Evolutionary conservation across 768 basidiomycete genomes (phyloP), one percentile per base, ranked within the genome.

Genomic region (Pisolithus orientalis): DNA sequence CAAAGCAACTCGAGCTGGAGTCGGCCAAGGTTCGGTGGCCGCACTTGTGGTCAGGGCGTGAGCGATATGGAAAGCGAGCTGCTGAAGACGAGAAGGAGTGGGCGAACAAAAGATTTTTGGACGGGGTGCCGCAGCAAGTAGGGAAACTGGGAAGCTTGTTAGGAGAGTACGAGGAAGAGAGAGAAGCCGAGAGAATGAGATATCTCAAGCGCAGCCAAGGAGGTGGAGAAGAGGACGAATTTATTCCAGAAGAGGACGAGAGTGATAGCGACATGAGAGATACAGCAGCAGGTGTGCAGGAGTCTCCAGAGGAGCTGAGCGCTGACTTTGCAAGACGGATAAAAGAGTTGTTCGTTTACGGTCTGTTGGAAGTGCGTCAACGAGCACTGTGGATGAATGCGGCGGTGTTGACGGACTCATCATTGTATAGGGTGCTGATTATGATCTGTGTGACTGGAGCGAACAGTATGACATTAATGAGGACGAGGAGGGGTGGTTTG

Each of bases 401-500:
- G 16, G 40, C 21, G 16, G 28, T 42, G n/a, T 44, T 51, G 49
- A 55, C 47, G 46, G 39, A 44, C 47, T 50, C 21, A 49, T 38
- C 29, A 29, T 31, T 40, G 43, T 49, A 24, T 62, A 90, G 87
- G 73, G 76, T 5, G 76, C 84, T 31, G 79, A 88, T 57, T 90
- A 90, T 52, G 85, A 85, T 53, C 63, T 64, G 47, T 76, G 86
- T 8, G 88, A 90, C 62, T 90, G 88, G 87, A 80, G 82, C 59
- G 88, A 90, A 51, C 72, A 71, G 39, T 76, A 85, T 68, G 86
- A 86, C 58, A 66, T 55, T 21, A 79, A 80, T 17, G 71, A 77
- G 53, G 84, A 85, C 52, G 80, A 88, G 65, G 86, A 87, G 29
- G 71, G 75, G 21, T 90, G 88, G 83, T 90, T 90, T 66, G 81